Evolutionary conservation across 768 basidiomycete genomes (phyloP), one percentile per base, ranked within the genome.

Genomic region (Russula brevipes): DNA sequence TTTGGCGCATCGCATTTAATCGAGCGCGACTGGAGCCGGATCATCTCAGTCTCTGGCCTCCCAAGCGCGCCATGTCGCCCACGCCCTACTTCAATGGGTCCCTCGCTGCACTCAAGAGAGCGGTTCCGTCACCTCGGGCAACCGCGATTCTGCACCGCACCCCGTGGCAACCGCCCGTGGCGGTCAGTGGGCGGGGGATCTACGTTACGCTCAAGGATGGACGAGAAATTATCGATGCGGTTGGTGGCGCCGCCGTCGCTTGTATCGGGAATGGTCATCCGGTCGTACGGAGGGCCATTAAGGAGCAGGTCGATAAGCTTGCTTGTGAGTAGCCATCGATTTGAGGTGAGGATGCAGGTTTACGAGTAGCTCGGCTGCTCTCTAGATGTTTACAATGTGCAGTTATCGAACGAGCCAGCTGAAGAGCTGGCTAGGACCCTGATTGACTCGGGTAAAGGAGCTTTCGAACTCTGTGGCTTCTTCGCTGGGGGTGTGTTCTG

Each of bases 311-410:
- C 17, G 89, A 91, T 73, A 84, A 84, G 68, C 75, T 93, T 46
- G 78, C 89, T 24, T 94, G 91, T 91, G 67, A 56, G 86, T 77
- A 4, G 39, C 53, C 5, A 31, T 46, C 58, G 54, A 38, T 38
- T 55, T 35, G 24, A 24, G 35, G 24, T 39, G 46, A 19, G 42
- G 42, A 12, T 10, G 38, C 35, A 49, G n/a, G 8, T 47, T 54
- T 35, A 59, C 17, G n/a, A 35, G 45, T 47, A 31, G 38, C 17
- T 16, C 4, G 36, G 5, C 14, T 12, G 24, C 24, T 12, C 35
- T 56, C 6, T 51, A 92, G 91, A 93, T 80, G 87, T 91, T 5
- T 94, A 92, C 70, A 92, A 88, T 66, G 86, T 91, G 84, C 91
- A 93, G 70, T 72, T 92, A 19, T 86, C 89, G 8, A 93, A 85